phyloP scores from a whole-genome alignment of 2,329 filamentous ascomycete species.

The Chalaropsis thielavioides region DNA sequence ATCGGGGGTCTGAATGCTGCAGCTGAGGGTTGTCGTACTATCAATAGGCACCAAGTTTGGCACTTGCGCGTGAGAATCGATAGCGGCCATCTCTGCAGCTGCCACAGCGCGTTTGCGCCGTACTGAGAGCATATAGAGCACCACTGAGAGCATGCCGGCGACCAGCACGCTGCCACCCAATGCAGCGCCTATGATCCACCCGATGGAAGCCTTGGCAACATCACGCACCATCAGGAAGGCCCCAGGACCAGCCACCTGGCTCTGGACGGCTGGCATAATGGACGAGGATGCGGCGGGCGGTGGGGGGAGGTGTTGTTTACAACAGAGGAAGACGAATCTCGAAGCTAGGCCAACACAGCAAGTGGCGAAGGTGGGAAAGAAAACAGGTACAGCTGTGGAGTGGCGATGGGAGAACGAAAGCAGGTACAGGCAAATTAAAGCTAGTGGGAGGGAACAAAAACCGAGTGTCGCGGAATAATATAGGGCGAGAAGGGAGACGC shows the following conservation, averaged over 20 bases:
- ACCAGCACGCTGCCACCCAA: conserved; percentile 34
- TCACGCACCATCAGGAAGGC: neutral
- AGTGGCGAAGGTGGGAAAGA: neutral
- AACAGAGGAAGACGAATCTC: no score
- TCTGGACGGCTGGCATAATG: conserved; percentile 13
- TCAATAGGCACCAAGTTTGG: conserved; percentile 6
- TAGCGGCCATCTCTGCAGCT: neutral
- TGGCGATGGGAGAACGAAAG: neutral
- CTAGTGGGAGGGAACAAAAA: neutral
- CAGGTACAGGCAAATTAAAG: neutral
- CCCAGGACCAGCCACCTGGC: conserved; percentile 4
- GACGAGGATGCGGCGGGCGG: neutral
- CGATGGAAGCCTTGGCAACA: conserved; percentile 19
- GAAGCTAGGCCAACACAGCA: neutral
- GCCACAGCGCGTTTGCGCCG: conserved; percentile 20
- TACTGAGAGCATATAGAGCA: conserved; percentile 30
- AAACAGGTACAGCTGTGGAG: neutral
- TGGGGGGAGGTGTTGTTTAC: neutral
- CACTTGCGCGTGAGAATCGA: neutral
- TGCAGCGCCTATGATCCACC: conserved; percentile 33
- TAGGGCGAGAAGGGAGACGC: conserved; percentile 1
- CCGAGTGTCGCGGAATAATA: conserved; percentile 2
- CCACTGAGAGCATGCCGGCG: conserved; percentile 30
- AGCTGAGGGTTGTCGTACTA: neutral
- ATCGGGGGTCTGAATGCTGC: neutral